Evolutionary conservation across 2,329 filamentous ascomycete genomes (phyloP).

Genomic region (Atkinsonella hypoxylon): DNA sequence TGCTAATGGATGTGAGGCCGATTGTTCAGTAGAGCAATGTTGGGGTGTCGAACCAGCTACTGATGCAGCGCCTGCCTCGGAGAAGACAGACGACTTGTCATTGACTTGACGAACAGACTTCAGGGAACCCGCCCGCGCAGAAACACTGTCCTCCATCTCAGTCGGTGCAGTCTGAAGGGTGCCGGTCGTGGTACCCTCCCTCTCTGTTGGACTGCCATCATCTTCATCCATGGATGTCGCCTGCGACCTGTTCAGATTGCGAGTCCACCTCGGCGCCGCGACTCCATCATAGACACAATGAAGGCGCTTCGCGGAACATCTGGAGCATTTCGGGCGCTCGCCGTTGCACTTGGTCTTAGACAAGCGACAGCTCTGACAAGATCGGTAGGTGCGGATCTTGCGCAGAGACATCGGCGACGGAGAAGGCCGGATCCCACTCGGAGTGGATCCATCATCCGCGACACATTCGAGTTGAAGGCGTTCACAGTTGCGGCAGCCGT

Average conservation of each 20-base stretch:
- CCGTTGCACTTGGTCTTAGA: slow-evolving; percentile 32
- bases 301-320: slow-evolving; percentile 21
- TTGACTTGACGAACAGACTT: not conserved
- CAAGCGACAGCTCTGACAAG: slow-evolving; percentile 26
- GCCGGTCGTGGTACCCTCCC: not conserved
- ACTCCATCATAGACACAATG: slow-evolving; percentile 28
- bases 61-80: not conserved
- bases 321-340: slow-evolving; percentile 26
- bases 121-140: not conserved
- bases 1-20: slow-evolving; percentile 2
- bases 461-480: slow-evolving; percentile 30
- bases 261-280: slow-evolving; percentile 25
- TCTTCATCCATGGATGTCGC: not conserved
- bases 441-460: slow-evolving; percentile 21
- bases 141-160: not conserved
- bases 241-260: slow-evolving; percentile 16
- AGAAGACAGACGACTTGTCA: slow-evolving; percentile 2
- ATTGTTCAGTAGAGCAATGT: not conserved
- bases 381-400: slow-evolving; percentile 29
- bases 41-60: not conserved
- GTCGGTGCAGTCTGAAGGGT: not conserved
- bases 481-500: slow-evolving; percentile 31
- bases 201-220: not conserved
- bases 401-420: slow-evolving; percentile 19
- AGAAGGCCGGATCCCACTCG: slow-evolving; percentile 14